Base-by-base conservation (phyloP, 192 early-diverging fungal species). In the Rhizophlyctis rosea region DNA sequence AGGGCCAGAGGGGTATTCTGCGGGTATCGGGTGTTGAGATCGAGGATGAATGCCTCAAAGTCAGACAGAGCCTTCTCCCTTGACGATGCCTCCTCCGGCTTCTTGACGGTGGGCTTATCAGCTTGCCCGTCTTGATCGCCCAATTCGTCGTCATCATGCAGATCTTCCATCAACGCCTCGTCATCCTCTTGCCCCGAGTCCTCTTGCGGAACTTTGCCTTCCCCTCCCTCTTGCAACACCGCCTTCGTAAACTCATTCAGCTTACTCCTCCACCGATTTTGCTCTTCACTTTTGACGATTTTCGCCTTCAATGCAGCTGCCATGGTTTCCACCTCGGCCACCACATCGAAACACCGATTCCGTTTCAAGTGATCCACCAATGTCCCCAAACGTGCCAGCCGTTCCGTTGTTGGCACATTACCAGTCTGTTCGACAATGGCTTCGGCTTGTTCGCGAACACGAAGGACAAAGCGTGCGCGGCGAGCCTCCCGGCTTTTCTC, bases 201-300 rank as follows among this genome's bases (percentile, higher is more conserved):
- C 9, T 62, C 50, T 11, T 11, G 16, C 23, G 48, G 33, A n/a
- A 67, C 50, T 18, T 55, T 54, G 25, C 65, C 65, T 35, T 67
- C 50, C 7, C 65, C 65, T 54, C 49, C 65, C 50, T 58, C 57
- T n/a, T 67, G 47, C 44, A 67, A 25, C 16, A 51, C 57, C 11
- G 57, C 65, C 28, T 67, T 67, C 16, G 57, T 34, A 50, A 51
- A 50, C 35, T 67, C 65, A 32, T 58, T 50, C 16, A 67, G 34
- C 34, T 59, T 67, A 47, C 65, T 67, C 27, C 49, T 39, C 65
- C 65, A 67, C 1, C 51, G 47, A 52, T 67, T 54, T 50, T 67
- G 65, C 36, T 67, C 65, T 34, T 67, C 65, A 34, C 57, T 59
- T 32, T 59, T 58, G 33, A 35, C 47, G 3, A 67, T 55, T 29